Evolutionary conservation across 192 early-diverging fungal species (phyloP), one percentile per base, ranked within the genome.

Genomic region (Umbelopsis isabellina): DNA sequence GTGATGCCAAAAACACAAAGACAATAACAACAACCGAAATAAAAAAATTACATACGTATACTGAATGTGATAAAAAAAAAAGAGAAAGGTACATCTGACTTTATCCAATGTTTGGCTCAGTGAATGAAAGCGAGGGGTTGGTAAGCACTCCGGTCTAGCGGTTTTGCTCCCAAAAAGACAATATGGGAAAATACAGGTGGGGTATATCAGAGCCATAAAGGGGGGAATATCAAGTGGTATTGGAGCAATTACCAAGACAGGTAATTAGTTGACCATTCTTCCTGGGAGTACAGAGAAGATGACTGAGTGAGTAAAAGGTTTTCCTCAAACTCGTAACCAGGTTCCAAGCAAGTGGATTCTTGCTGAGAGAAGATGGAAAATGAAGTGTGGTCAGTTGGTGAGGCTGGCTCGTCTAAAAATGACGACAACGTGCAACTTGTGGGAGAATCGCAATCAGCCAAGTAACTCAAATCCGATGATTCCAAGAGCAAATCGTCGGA

Each of bases 241-340:
- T 30, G 27, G 51, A 4, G 27, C 10, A 41, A 41, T 25, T 61
- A 61, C 55, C 55, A 61, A 7, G 55, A 35, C 13, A 61, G 25
- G 33, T 61, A 61, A n/a, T 61, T 16, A 18, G 21, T 61, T 10
- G 55, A 35, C 55, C 55, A 61, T 35, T 61, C 55, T 61, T 61
- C 55, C 33, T 61, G 55, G 0, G 55, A 61, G 16, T 61, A 61
- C 16, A 61, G 55, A 2, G 55, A 61, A 7, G 55, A 61, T 15
- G 55, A 61, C 27, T 61, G 55, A 25, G 55, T 61, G 9, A 61
- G 27, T 35, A 61, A 61, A 3, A 61, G 30, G 3, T 61, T 61
- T 16, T 61, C 55, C 27, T 61, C 55, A 35, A 61, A 61, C 33
- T 61, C 55, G 30, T 30, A 30, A 18, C 3, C 55, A n/a, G 21